phyloP scores from a whole-genome alignment of 371 early-diverging fungal species.

The Conidiobolus incongruus region DNA sequence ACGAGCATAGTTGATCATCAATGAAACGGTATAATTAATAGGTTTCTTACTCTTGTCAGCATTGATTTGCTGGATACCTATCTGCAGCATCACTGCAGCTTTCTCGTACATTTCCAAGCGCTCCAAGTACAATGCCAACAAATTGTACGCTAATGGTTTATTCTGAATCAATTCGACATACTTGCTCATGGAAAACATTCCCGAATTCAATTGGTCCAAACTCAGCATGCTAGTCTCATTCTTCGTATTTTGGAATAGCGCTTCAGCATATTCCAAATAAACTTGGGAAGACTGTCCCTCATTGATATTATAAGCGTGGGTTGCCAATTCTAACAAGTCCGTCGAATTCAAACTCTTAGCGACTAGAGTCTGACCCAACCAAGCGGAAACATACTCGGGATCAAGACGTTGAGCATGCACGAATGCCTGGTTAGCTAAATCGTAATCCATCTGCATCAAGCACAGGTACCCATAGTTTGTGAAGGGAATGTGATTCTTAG shows the following conservation, averaged over 20 bases:
- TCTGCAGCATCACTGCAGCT: background rate
- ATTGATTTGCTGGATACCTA: too few relatives aligned
- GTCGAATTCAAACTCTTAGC: slow-evolving; percentile 29
- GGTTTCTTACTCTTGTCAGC: slow-evolving; percentile 8
- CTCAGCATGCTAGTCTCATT: too few relatives aligned
- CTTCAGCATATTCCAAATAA: background rate
- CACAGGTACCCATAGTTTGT: slow-evolving; percentile 71
- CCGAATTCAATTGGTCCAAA: background rate
- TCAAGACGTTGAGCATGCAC: slow-evolving; percentile 46
- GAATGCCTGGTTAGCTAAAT: slow-evolving; percentile 58
- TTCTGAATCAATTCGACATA: slow-evolving; percentile 13
- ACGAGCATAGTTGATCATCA: slow-evolving; percentile 29
- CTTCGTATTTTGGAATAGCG: background rate
- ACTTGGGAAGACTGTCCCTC: background rate
- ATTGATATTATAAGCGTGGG: slow-evolving; percentile 52
- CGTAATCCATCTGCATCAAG: slow-evolving; percentile 40
- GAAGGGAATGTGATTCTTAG: slow-evolving; percentile 43
- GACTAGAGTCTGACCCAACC: slow-evolving; percentile 71
- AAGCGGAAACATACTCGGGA: slow-evolving; percentile 53
- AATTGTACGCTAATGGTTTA: slow-evolving; percentile 5
- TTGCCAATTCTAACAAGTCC: slow-evolving; percentile 32
- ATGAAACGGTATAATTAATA: too few relatives aligned
- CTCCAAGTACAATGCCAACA: slow-evolving; percentile 1
- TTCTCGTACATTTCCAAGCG: background rate
- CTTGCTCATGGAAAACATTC: slow-evolving; percentile 26